Conservation (phyloP, 2,329 filamentous ascomycete species). For the Fusarium virguliforme region DNA sequence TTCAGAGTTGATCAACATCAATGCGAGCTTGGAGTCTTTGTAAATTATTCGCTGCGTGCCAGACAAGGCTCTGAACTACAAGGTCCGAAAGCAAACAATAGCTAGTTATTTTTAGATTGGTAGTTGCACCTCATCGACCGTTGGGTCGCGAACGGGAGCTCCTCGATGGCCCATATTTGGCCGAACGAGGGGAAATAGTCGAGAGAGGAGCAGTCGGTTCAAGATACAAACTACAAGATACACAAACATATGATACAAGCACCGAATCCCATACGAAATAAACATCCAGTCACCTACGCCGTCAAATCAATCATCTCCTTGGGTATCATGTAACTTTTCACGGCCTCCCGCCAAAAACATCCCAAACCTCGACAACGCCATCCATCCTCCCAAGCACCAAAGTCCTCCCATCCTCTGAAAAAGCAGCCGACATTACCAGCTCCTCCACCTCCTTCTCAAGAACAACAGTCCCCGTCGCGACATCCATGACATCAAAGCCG, state of each 20-base stretch:
- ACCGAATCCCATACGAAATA: not conserved
- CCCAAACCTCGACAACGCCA: conserved; percentile 56
- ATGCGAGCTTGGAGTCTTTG: too few species aligned
- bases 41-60: too few species aligned
- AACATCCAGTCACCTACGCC: not conserved
- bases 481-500: conserved; percentile 61
- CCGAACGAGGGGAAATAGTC: not conserved
- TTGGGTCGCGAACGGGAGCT: not conserved
- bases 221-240: not conserved
- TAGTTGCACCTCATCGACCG: too few species aligned
- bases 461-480: conserved; percentile 54
- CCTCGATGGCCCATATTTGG: accelerated
- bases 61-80: not conserved
- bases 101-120: not conserved
- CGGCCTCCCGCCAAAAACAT: conserved; percentile 45
- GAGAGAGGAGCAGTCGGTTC: not conserved
- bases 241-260: not conserved
- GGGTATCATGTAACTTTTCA: conserved; percentile 46
- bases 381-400: conserved; percentile 57
- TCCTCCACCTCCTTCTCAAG: conserved; percentile 48
- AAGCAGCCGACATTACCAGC: conserved; percentile 57
- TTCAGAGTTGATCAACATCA: too few species aligned
- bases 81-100: too few species aligned
- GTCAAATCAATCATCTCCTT: conserved; percentile 8
- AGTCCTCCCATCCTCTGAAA: conserved; percentile 52